Percentiles rank a stretch among this genome's conserved stretches.
Evolutionary conservation across 2,329 filamentous ascomycete species (phyloP).

Genomic region (Lasiodiplodia gonubiensis): DNA sequence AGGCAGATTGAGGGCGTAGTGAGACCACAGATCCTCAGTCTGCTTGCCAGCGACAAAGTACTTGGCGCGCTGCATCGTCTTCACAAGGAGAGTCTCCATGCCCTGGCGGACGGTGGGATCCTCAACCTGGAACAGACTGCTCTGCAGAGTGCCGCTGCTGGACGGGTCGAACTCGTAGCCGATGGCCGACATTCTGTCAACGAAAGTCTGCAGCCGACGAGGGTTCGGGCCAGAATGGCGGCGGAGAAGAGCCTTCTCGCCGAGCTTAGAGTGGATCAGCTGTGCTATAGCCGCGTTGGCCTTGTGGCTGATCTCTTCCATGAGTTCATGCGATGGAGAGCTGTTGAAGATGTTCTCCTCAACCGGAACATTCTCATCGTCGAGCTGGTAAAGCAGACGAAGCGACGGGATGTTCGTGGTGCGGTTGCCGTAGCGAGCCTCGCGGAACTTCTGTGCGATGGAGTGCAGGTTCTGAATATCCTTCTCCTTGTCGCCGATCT

Average conservation of each 20-base stretch:
- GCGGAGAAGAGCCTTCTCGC: slow-evolving; percentile 90
- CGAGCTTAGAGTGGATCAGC: slow-evolving; percentile 77
- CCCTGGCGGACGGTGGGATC: slow-evolving; percentile 91
- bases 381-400: slow-evolving; percentile 87
- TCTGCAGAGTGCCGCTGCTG: slow-evolving; percentile 89
- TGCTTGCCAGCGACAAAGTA: slow-evolving; percentile 88
- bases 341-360: slow-evolving; percentile 96
- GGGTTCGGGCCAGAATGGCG: slow-evolving; percentile 85
- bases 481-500: slow-evolving; percentile 71
- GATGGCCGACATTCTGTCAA: slow-evolving; percentile 88
- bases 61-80: slow-evolving; percentile 95
- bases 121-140: slow-evolving; percentile 91
- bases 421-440: slow-evolving; percentile 81
- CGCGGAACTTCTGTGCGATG: slow-evolving; percentile 88
- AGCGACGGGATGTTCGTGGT: slow-evolving; percentile 81
- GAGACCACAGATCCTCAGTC: slow-evolving; percentile 76
- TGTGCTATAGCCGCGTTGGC: slow-evolving; percentile 89
- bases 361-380: slow-evolving; percentile 97
- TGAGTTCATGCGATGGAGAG: slow-evolving; percentile 84
- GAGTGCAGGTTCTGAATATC: slow-evolving; percentile 81
- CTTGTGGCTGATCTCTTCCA: slow-evolving; percentile 94
- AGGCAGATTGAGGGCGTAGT: slow-evolving; percentile 91
- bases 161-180: slow-evolving; percentile 88
- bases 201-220: slow-evolving; percentile 86
- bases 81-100: slow-evolving; percentile 94